Conservation (phyloP, 176 grass and related monocot species). For the Aechmea fasciata region DNA sequence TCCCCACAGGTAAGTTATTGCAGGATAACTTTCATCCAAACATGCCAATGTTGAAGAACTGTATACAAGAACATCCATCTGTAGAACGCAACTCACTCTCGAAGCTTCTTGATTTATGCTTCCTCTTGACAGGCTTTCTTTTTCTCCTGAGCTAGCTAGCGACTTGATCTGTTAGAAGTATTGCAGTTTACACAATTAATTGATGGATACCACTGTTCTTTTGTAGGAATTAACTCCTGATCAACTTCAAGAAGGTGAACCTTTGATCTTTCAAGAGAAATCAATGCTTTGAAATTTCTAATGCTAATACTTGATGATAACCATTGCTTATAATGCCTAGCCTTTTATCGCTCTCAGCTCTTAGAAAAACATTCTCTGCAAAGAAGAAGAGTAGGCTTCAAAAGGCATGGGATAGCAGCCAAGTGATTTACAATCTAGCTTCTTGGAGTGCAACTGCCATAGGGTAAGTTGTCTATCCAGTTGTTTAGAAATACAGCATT, state of each 20-base stretch:
- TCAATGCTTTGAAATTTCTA: slow-evolving; percentile 7
- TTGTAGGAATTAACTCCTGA: slow-evolving; percentile 70
- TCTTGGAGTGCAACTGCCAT: slow-evolving; percentile 90
- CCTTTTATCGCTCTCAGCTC: slow-evolving; percentile 25
- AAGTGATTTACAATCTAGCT: slow-evolving; percentile 71
- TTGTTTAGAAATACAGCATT: too few relatives aligned
- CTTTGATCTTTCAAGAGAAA: slow-evolving; percentile 7
- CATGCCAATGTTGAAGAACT: too few relatives aligned
- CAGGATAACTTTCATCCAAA: too few relatives aligned
- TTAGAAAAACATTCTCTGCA: slow-evolving; percentile 68
- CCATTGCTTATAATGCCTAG: neutral
- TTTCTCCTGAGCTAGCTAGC: neutral
- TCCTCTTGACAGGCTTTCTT: neutral
- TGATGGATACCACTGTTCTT: slow-evolving; percentile 23
- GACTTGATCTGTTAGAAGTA: neutral
- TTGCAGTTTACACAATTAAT: slow-evolving; percentile 19
- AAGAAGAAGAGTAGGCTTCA: slow-evolving; percentile 66
- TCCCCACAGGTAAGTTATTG: too few relatives aligned
- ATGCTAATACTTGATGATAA: slow-evolving; percentile 11
- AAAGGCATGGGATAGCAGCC: slow-evolving; percentile 87
- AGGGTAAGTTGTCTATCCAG: slow-evolving; percentile 34
- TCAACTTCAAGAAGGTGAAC: slow-evolving; percentile 59
- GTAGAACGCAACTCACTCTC: neutral
- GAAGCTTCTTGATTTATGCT: neutral
- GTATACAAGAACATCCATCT: neutral